Base-by-base conservation (phyloP, 139 green algal species). In the Tetradesmus obliquus region DNA sequence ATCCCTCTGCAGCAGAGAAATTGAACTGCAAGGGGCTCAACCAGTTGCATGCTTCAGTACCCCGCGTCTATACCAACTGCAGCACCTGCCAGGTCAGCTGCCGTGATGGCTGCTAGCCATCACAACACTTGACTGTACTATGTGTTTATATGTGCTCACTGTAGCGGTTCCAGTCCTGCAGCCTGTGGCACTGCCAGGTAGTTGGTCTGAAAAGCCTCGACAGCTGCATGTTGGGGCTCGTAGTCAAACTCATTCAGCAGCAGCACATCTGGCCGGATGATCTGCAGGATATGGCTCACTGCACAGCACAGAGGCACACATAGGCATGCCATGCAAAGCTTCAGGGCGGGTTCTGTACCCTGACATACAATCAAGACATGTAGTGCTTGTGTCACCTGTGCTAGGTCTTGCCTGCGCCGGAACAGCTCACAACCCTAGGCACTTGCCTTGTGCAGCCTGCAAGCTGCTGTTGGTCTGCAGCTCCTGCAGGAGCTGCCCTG, bases 181-280 rank as follows among this genome's bases (percentile, higher is more conserved):
- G 58, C 60, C 79, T 88, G 79, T 57, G 88, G 79, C 51, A 87
- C 80, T 62, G 57, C 13, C 88, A 92, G 53, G 79, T 88, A 92
- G 17, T 88, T 82, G 20, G 82, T 51, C 32, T 88, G 88, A 24
- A 92, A 88, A 3, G 66, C 60, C 3, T 51, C 13, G 53, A 88
- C 79, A 81, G 81, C 88, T 17, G 24, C 57, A 10, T 10, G 4
- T 0, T 82, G 19, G 5, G 88, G 55, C 12, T 82, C 60, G 45
- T 88, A 92, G 58, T 92, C 88, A 82, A 92, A 88, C 79, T 92
- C 88, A 69, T 92, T 92, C 54, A 92, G 88, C 79, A 92, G 55
- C 24, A 92, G 88, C 57, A 92, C 79, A 76, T 92, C 88, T 69
- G 88, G 88, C 7, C 55, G 13, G 55, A 92, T 88, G 79, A 45